Percentiles rank a stretch among this genome's conserved stretches.
Evolutionary conservation across 202 grass and related monocot species (phyloP).

Genomic region (Setaria viridis): DNA sequence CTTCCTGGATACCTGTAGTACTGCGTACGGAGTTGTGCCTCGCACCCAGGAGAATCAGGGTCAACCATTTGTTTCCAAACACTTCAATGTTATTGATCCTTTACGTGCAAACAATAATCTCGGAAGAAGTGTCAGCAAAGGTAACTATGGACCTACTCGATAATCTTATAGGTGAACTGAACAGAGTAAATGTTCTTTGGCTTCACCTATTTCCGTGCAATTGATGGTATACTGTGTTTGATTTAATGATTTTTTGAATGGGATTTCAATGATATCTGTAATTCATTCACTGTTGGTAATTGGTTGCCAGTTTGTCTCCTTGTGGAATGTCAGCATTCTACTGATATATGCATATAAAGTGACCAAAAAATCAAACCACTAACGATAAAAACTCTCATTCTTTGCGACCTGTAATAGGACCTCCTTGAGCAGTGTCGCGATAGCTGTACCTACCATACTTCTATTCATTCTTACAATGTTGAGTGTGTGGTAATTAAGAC

Average conservation of each 20-base stretch:
- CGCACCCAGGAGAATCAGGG: conserved; percentile 65
- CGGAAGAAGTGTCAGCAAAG: conserved; percentile 94
- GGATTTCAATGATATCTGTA: conserved; percentile 16
- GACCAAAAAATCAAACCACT: neutral
- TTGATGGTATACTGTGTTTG: conserved; percentile 24
- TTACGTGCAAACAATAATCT: conserved; percentile 91
- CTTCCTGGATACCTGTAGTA: conserved; percentile 71
- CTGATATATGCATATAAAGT: neutral
- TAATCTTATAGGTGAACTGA: conserved; percentile 29
- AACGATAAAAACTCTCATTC: conserved; percentile 13
- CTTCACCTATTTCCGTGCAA: conserved; percentile 22
- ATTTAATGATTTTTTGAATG: conserved; percentile 8
- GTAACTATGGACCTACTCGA: conserved; percentile 47
- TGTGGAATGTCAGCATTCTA: conserved; percentile 18
- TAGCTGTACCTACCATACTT: neutral
- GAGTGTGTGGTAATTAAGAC: conserved; percentile 24
- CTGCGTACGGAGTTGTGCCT: conserved; percentile 57
- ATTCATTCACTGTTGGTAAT: conserved; percentile 10
- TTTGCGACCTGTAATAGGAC: neutral
- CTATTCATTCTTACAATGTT: neutral
- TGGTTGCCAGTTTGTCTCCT: conserved; percentile 11
- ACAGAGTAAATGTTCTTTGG: conserved; percentile 23
- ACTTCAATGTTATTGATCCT: conserved; percentile 98
- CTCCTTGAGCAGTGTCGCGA: neutral
- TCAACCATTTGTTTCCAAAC: conserved; percentile 88